Base-by-base conservation (phyloP, 768 basidiomycete species). In the Russula dissimulans region DNA sequence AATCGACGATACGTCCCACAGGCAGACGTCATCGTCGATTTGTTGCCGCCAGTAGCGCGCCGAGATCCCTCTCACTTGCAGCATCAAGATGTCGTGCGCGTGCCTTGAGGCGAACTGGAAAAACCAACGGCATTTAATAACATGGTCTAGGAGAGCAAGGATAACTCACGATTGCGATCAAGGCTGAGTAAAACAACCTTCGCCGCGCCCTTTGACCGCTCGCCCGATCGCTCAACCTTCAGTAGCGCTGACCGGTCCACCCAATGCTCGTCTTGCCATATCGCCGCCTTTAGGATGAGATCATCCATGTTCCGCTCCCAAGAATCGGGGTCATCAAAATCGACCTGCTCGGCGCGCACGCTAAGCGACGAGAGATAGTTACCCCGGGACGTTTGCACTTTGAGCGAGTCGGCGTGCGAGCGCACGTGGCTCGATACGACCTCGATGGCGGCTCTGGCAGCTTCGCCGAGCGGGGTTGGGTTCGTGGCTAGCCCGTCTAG, bases 231-330 rank as follows among this genome's bases (percentile, higher is more conserved):
- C 48, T 57, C 64, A 29, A 69, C 71, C 8, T 69, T 81, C 53
- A 97, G 78, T 70, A 95, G 75, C 4, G 76, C 77, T 0, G 91
- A 86, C 17, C 93, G 84, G 74, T 95, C 91, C 38, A 86, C 76
- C 85, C 93, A 97, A 69, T 97, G 92, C 38, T 92, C 88, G 56
- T 88, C 81, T 69, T 97, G 95, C 90, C 93, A 97, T 52, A 89
- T 80, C 17, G 91, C 94, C 39, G 93, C 89, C 68, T 89, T 87
- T 46, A 98, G 79, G 60, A 99, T 97, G 55, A 95, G 78, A 68
- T 98, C 95, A 68, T 98, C 97, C 91, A 97, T 94, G 61, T 81
- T 91, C 42, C 87, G 80, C 48, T 88, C 87, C 72, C 76, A 75
- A 5, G 71, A 70, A 59, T 64, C 65, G n/a, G 59, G 65, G 31